Percentiles rank a stretch among this genome's conserved stretches.
Evolutionary conservation across 345 rosid genomes (phyloP).

Genomic region (Theobroma cacao): DNA sequence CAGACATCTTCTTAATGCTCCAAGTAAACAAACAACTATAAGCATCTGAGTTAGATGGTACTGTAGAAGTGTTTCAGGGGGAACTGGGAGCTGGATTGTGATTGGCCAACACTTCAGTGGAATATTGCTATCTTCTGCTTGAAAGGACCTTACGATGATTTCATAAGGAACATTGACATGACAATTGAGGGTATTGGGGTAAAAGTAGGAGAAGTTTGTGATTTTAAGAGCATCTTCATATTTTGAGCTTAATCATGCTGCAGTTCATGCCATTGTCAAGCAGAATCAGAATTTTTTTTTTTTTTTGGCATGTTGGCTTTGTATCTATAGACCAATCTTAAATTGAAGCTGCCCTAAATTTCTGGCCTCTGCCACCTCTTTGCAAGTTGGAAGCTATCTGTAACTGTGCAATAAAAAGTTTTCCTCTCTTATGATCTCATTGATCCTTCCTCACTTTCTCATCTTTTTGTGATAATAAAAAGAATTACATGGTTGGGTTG

Average conservation of each 20-base stretch:
- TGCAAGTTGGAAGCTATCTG: no score
- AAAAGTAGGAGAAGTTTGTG: neutral
- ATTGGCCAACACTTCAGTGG: no score
- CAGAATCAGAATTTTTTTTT: neutral
- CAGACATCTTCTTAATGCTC: neutral
- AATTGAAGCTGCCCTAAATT: no score
- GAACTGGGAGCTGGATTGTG: neutral
- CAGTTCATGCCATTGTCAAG: neutral
- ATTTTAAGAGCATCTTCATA: neutral
- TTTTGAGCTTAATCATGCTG: slow-evolving; percentile 3
- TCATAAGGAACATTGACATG: neutral
- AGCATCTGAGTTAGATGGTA: neutral
- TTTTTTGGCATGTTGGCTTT: no score
- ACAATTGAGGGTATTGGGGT: neutral
- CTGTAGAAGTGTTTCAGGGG: neutral
- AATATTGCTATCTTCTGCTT: neutral
- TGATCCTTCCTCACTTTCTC: neutral
- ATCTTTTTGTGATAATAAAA: neutral
- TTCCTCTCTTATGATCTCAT: neutral
- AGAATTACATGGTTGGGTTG: no score
- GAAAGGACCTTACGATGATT: neutral
- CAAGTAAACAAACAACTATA: neutral
- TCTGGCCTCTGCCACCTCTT: no score
- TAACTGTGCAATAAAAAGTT: neutral
- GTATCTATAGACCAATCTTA: no score